Base-by-base conservation (phyloP, 2,329 filamentous ascomycete species). In the Colletotrichum musae region DNA sequence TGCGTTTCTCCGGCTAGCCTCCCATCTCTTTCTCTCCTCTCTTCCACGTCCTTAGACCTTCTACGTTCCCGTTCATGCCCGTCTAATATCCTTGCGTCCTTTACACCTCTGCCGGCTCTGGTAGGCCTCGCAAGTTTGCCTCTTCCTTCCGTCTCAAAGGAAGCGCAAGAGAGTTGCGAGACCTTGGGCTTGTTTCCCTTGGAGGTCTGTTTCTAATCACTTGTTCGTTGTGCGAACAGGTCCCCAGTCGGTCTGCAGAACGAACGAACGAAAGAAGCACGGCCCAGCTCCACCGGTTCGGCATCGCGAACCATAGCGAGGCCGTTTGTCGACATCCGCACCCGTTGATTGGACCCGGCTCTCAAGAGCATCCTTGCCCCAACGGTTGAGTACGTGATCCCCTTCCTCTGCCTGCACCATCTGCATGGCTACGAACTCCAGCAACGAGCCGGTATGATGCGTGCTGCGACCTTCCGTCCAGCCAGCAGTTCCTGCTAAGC, bases 361-460 rank as follows among this genome's bases (percentile, higher is more conserved):
- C 13, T 52, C 43, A 43, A 58, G 48, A 68, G 18, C 53, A 64
- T 21, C 60, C 68, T 26, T 32, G n/a, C 41, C 58, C 58, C 26
- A 64, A 64, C 71, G 69, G 65, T 50, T 70, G 61, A 58, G 71
- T 72, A 68, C 71, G 71, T 71, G 69, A 72, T 64, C 69, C 69
- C 63, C 57, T 62, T 64, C 52, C 53, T 60, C 61, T 47, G n/a
- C 47, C 58, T 52, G 58, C 57, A 32, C 15, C 32, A 52, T 45
- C 36, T 61, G 58, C 71, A 64, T 56, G 24, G 16, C 45, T 50
- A 64, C 56, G 69, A 71, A 70, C 69, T 62, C 61, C 58, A 68
- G 68, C 64, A 68, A 53, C 57, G 57, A 68, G 58, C 64, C 68
- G 68, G n/a, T 41, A 63, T 63, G 68, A 51, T 60, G 45, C 67